Evolutionary conservation across 2,329 filamentous ascomycete genomes (phyloP), one percentile per base, ranked within the genome.

Genomic region (Alternaria gaisen): DNA sequence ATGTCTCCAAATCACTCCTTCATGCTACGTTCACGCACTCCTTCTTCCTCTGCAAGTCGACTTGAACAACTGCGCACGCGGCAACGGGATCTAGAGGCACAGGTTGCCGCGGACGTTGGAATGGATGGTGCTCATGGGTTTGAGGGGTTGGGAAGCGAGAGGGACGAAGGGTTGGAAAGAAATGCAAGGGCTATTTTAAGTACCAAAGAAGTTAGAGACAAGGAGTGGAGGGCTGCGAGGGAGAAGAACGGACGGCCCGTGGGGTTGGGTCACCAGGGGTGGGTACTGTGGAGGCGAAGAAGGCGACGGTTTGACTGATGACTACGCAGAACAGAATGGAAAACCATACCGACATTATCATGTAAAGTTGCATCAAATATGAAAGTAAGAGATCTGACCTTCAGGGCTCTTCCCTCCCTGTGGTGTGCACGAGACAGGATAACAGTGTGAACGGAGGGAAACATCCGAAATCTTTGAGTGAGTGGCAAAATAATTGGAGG

Each of bases 401-500:
- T 18, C 10, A 22, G 18, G 18, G 10, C 18, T 41, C 18, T 41
- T 5, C 5, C 18, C 18, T 10, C n/a, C 18, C 10, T 38, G 16
- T n/a, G n/a, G 20, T 28, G 36, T 20, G 22, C 32, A 50, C 22
- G 14, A 20, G 20, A 38, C n/a, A 7, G 30, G 14, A 18, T n/a
- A 22, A 36, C n/a, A 16, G 20, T 16, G 46, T 48, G 14, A 30
- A 30, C 46, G 20, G 18, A 11, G 32, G 16, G 20, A 36, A 50
- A 36, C 22, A 26, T 38, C 24, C 20, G 32, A 38, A 50, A 50
- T 50, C 20, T 41, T 26, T 6, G 47, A 24, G 20, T 18, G 53
- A 53, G 60, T 58, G 61, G 48, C 57, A 53, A 54, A 58, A 42
- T 62, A 50, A 34, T 65, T 55, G 58, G 53, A 50, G 57, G 72